A percentile compares a stretch with the other conserved stretches of the same genome.
phyloP scores from a whole-genome alignment of 129 eudicot genomes.

The Lactuca saligna region DNA sequence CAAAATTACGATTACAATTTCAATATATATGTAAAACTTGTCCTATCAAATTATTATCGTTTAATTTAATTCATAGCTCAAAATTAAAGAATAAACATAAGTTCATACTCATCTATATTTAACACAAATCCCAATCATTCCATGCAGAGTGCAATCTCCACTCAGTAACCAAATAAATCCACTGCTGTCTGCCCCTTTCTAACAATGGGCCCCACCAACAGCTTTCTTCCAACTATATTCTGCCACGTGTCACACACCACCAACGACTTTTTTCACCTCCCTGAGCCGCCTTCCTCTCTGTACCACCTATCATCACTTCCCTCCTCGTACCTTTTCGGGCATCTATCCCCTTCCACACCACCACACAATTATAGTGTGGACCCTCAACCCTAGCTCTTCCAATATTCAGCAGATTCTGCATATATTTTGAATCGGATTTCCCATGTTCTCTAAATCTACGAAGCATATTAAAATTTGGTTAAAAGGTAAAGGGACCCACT shows the following conservation, averaged over 20 bases:
- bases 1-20: too few relatives aligned
- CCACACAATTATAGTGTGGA: conserved; percentile 41
- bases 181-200: conserved; percentile 35
- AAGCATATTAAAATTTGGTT: conserved; percentile 21
- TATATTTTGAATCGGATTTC: conserved; percentile 14
- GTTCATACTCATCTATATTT: not conserved
- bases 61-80: too few relatives aligned
- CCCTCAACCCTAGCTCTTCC: conserved; percentile 18
- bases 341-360: conserved; percentile 30
- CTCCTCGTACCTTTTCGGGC: conserved; percentile 27
- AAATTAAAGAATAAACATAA: not conserved
- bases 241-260: conserved; percentile 25
- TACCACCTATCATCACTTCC: not conserved
- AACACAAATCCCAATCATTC: conserved; percentile 41
- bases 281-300: conserved; percentile 21
- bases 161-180: conserved; percentile 34
- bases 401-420: conserved; percentile 22
- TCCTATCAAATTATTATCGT: too few relatives aligned
- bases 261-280: conserved; percentile 12
- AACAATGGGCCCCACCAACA: conserved; percentile 22
- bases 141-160: conserved; percentile 43
- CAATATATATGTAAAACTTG: too few relatives aligned
- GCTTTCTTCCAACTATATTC: not conserved
- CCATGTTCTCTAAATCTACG: conserved; percentile 26
- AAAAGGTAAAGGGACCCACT: conserved; percentile 13